Percentiles rank a stretch among this genome's conserved stretches.
Evolutionary conservation across 2,329 filamentous ascomycete species (phyloP).

Genomic region (Falciphora oryzae): DNA sequence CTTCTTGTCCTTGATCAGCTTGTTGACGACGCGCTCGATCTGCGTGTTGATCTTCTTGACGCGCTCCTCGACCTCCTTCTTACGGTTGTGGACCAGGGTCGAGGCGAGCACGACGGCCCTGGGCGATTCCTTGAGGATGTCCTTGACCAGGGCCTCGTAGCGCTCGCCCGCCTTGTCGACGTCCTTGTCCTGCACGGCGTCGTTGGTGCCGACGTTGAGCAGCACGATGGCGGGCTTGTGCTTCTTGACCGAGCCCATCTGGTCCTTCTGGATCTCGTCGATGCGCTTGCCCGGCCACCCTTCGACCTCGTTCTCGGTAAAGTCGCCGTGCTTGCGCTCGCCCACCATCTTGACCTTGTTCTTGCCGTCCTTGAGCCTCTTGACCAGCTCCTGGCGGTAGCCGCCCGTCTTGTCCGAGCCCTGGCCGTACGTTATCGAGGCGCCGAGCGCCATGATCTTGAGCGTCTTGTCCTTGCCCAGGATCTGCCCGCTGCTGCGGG

Average conservation of each 20-base stretch:
- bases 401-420: constrained; percentile 19
- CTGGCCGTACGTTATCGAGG: constrained; percentile 19
- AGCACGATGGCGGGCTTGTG: constrained; percentile 14
- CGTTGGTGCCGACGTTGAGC: constrained; percentile 21
- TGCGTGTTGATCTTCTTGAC: constrained; percentile 15
- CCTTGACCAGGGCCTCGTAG: constrained; percentile 17
- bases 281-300: constrained; percentile 14
- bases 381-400: constrained; percentile 20
- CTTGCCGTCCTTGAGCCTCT: constrained; percentile 13
- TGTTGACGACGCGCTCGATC: constrained; percentile 10
- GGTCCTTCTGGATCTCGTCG: constrained; percentile 9
- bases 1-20: constrained; percentile 11
- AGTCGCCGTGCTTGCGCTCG: constrained; percentile 15
- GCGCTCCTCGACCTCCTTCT: constrained; percentile 14
- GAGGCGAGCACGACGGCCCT: constrained; percentile 19
- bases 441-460: constrained; percentile 15
- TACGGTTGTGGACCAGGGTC: constrained; percentile 19
- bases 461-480: constrained; percentile 4
- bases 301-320: constrained; percentile 15
- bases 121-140: constrained; percentile 17
- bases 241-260: constrained; percentile 13
- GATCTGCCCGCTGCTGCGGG: not conserved
- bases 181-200: constrained; percentile 18
- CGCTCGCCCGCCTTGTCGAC: constrained; percentile 17
- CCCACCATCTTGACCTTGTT: constrained; percentile 21